Evolutionary conservation across 1,284 basidiomycete species (phyloP).

Genomic region (Ceratobasidium sp.): DNA sequence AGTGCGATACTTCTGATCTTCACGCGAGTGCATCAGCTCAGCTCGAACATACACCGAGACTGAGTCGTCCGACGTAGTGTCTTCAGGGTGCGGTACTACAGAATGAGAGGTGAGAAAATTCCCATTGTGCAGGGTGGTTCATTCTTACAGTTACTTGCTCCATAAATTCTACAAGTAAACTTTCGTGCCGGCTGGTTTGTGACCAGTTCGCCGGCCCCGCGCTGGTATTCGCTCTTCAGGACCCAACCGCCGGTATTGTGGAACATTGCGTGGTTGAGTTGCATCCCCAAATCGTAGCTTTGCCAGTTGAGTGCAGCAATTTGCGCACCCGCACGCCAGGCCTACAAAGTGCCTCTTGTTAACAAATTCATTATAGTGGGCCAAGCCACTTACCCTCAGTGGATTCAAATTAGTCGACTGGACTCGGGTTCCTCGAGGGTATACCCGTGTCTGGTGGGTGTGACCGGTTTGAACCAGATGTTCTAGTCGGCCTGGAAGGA

Average conservation of each 20-base stretch:
- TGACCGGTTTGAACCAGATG: slow-evolving; percentile 53
- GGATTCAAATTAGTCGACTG: slow-evolving; percentile 44
- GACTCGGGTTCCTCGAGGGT: slow-evolving; percentile 53
- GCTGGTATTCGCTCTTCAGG: slow-evolving; percentile 19
- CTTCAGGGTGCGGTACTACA: slow-evolving; percentile 34
- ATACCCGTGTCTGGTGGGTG: slow-evolving; percentile 55
- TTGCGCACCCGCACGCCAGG: slow-evolving; percentile 54
- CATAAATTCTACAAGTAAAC: slow-evolving; percentile 42
- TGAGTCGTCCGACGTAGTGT: slow-evolving; percentile 34
- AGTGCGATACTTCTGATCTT: slow-evolving; percentile 44
- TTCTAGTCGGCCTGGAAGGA: slow-evolving; percentile 49
- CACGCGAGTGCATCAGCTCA: slow-evolving; percentile 38
- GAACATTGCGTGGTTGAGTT: slow-evolving; percentile 57
- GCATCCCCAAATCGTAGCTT: slow-evolving; percentile 51
- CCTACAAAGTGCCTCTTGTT: background rate
- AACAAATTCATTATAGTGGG: slow-evolving; percentile 24
- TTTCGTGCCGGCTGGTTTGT: slow-evolving; percentile 17
- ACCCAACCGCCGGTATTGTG: slow-evolving; percentile 39
- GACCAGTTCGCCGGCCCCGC: slow-evolving; percentile 2
- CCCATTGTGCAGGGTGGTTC: background rate
- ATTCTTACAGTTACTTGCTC: slow-evolving; percentile 35
- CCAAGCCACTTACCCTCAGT: slow-evolving; percentile 35
- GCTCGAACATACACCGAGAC: slow-evolving; percentile 39
- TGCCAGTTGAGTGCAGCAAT: slow-evolving; percentile 58
- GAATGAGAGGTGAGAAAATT: background rate